phyloP scores from a whole-genome alignment of 208 protist genomes.

The Leishmania turanica region DNA sequence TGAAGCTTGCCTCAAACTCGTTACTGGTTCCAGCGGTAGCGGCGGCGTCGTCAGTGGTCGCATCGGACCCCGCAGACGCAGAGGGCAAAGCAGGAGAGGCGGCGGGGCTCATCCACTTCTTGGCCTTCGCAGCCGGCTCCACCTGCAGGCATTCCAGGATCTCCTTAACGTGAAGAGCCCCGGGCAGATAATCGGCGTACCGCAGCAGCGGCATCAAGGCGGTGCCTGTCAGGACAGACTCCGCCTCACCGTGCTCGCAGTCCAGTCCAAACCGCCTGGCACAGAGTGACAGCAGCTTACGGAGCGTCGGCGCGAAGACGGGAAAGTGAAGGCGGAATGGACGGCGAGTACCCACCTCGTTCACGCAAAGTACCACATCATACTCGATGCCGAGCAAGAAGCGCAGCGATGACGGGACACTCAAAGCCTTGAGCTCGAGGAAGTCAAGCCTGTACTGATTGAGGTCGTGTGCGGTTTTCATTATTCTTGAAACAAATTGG shows the following conservation, averaged over 20 bases:
- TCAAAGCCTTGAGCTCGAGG: conserved; percentile 83
- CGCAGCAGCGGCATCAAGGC: conserved; percentile 75
- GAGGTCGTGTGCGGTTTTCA: conserved; percentile 21
- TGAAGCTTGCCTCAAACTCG: conserved; percentile 72
- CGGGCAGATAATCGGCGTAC: conserved; percentile 85
- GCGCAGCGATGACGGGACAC: conserved; percentile 64
- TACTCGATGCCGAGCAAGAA: conserved; percentile 84
- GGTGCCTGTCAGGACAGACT: conserved; percentile 57
- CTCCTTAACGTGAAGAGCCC: conserved; percentile 71
- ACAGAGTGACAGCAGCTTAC: conserved; percentile 75
- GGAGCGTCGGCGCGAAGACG: conserved; percentile 55
- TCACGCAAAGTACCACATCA: conserved; percentile 74
- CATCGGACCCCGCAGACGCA: background rate
- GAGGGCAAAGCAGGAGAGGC: background rate
- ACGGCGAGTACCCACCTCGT: conserved; percentile 44
- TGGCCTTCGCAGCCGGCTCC: conserved; percentile 32
- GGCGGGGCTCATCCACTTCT: conserved; percentile 8
- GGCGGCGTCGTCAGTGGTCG: background rate
- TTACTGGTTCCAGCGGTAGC: conserved; percentile 16
- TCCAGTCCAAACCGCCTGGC: conserved; percentile 63
- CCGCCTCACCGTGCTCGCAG: conserved; percentile 48
- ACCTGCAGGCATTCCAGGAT: conserved; percentile 66
- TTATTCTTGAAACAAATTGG: background rate
- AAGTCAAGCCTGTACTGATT: conserved; percentile 51
- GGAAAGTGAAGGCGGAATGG: conserved; percentile 75